Evolutionary conservation across 768 basidiomycete species (phyloP), one percentile per base, ranked within the genome.

Genomic region (Kwoniella mangroviensis): DNA sequence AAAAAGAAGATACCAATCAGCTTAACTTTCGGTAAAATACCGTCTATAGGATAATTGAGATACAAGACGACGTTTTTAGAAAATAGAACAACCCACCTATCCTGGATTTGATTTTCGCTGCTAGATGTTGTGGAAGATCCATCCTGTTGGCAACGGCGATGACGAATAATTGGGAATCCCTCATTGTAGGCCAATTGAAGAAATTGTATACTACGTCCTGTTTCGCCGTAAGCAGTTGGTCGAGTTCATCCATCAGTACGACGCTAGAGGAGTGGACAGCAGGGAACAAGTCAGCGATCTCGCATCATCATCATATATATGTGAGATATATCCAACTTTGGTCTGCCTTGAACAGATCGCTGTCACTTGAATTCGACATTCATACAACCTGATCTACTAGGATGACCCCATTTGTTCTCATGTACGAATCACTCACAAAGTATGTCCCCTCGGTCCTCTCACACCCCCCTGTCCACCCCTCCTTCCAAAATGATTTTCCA

Each of bases 171-270:
- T 92, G 92, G 68, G 93, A 94, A 21, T 89, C 90, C 0, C 88
- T 86, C 61, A 97, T 85, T 3, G 94, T 96, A 1, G 97, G 97
- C 96, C 97, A 99, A 81, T 99, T 98, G 87, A 98, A 98, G 84
- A 99, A 98, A 79, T 98, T 98, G 84, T 99, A 99, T 22, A 99
- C 92, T 11, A 99, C 96, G 68, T 99, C 96, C 82, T 99, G 96
- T 81, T 97, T 97, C 19, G 91, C 86, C 1, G 96, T 98, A 75
- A 98, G 89, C 34, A 99, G 87, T 82, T 98, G 97, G 83, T 99
- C 97, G 4, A 99, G 87, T 84, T 99, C 97, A 81, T 99, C 96
- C 93, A 99, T 98, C 17, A 99, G 86, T 4, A 98, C 94, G 4
- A 98, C 91, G 67, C 94, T 98, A 73, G 7, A 34, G 17, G 13